Evolutionary conservation across 495 filamentous ascomycete species (phyloP).

Genomic region (Cercophora sp.): DNA sequence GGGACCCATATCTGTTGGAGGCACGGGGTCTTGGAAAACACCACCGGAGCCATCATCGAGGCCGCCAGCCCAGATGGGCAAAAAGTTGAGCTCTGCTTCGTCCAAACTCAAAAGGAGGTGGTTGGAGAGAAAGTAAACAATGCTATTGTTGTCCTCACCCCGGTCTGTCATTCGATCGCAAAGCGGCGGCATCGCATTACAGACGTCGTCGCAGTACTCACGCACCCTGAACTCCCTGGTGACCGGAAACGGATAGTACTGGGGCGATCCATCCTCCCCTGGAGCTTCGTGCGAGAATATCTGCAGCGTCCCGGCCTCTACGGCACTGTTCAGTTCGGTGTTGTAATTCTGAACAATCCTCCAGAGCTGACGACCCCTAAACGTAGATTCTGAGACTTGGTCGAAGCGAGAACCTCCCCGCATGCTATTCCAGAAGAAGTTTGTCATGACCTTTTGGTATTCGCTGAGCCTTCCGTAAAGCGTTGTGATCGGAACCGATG

Average conservation of each 20-base stretch:
- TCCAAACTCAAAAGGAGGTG: conserved; percentile 31
- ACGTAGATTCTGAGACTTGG: not conserved
- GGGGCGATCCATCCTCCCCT: not conserved
- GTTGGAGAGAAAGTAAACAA: conserved; percentile 26
- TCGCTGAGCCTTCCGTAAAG: conserved; percentile 22
- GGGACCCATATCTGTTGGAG: conserved; percentile 37
- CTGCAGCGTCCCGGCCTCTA: not conserved
- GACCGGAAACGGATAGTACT: too few relatives aligned
- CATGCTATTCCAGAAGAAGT: conserved; percentile 31
- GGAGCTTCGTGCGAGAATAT: not conserved
- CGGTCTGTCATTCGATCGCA: conserved; percentile 2
- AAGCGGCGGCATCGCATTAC: not conserved
- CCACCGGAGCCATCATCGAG: conserved; percentile 43
- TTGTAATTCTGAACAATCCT: not conserved
- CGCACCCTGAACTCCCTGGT: too few relatives aligned
- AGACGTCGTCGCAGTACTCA: conserved; percentile 2
- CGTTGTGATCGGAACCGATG: not conserved
- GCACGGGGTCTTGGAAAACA: conserved; percentile 38
- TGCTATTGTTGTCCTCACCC: not conserved
- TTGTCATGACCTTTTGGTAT: conserved; percentile 26
- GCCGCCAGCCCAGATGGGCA: conserved; percentile 47
- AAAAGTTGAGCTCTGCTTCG: conserved; percentile 38
- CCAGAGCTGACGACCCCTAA: not conserved
- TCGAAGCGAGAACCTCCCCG: not conserved
- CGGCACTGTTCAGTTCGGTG: not conserved